These are phyloP conservation scores for Paralagenidium karlingii DNA, from an alignment of 352 stramenopile species.

Conservation along the genomic window DNA sequence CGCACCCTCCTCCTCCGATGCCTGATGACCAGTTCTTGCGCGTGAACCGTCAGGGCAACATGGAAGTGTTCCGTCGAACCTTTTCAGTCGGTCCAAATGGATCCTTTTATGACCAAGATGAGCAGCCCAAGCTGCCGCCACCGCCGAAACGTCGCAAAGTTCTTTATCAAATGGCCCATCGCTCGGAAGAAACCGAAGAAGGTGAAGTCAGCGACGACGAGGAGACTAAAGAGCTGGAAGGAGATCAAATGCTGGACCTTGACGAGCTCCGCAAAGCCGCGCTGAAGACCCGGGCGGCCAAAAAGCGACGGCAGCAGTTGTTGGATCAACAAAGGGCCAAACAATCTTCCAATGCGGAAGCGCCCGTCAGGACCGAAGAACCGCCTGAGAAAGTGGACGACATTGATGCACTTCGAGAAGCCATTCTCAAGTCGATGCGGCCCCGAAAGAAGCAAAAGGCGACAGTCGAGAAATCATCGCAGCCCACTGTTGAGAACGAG, in stretches of 20 bases:
- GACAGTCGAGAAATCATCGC: too few species aligned
- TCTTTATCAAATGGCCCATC: constrained; percentile 4
- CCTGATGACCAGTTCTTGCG: constrained; percentile 54
- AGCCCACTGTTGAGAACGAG: too few species aligned
- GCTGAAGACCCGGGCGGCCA: constrained; percentile 35
- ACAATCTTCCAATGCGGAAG: neutral
- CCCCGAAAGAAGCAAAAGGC: too few species aligned
- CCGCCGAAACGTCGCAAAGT: neutral
- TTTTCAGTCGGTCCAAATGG: neutral
- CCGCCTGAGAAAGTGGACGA: neutral
- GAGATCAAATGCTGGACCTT: constrained; percentile 26
- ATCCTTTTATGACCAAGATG: neutral
- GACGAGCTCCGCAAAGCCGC: constrained; percentile 54
- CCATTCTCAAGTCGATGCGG: too few species aligned
- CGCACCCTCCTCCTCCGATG: constrained; percentile 10
- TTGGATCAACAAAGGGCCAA: neutral
- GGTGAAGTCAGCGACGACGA: too few species aligned
- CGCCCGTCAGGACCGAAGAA: neutral
- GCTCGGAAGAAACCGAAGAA: neutral
- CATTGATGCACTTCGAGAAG: too few species aligned
- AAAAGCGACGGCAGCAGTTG: neutral
- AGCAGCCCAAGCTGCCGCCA: neutral
- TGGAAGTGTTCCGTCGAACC: constrained; percentile 54
- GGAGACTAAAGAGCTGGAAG: constrained; percentile 1
- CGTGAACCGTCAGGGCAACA: constrained; percentile 45